phyloP scores from a whole-genome alignment of 1,139 yeast species.

The Yamadazyma oceani region DNA sequence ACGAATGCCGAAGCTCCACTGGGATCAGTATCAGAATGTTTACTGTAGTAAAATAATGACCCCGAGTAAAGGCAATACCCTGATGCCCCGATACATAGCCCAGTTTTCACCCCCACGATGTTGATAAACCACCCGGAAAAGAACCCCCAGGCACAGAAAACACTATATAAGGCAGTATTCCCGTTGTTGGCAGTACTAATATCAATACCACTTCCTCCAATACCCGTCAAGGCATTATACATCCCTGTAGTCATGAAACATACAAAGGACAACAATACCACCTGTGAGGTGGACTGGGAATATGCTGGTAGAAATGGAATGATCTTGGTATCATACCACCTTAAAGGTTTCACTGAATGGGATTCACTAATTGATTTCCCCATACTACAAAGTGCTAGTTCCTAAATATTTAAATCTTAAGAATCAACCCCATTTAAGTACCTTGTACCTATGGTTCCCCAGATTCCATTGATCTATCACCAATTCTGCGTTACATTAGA shows the following conservation, averaged over 20 bases:
- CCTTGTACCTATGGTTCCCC: constrained; percentile 4
- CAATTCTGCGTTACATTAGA: neutral
- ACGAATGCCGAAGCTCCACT: constrained; percentile 44
- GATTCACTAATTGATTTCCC: constrained; percentile 2
- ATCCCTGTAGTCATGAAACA: constrained; percentile 58
- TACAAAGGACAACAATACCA: constrained; percentile 47
- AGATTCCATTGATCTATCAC: neutral
- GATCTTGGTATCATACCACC: constrained; percentile 10
- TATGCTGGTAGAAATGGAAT: constrained; percentile 6
- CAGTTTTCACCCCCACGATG: constrained; percentile 47
- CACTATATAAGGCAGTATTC: constrained; percentile 54
- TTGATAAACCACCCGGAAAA: constrained; percentile 62
- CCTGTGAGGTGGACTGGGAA: constrained; percentile 23
- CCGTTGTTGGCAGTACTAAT: constrained; percentile 50
- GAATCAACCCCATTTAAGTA: no score
- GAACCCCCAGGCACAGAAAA: constrained; percentile 59
- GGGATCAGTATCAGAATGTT: constrained; percentile 17
- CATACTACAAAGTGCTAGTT: no score
- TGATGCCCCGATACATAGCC: constrained; percentile 53
- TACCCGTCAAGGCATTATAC: constrained; percentile 56
- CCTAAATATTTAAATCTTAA: no score
- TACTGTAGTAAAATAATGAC: constrained; percentile 46
- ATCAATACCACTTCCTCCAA: constrained; percentile 48
- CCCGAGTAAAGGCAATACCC: constrained; percentile 60
- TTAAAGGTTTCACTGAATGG: constrained; percentile 4